Evolutionary conservation across 495 filamentous ascomycete genomes (phyloP).

Genomic region (Penicillium fimorum): DNA sequence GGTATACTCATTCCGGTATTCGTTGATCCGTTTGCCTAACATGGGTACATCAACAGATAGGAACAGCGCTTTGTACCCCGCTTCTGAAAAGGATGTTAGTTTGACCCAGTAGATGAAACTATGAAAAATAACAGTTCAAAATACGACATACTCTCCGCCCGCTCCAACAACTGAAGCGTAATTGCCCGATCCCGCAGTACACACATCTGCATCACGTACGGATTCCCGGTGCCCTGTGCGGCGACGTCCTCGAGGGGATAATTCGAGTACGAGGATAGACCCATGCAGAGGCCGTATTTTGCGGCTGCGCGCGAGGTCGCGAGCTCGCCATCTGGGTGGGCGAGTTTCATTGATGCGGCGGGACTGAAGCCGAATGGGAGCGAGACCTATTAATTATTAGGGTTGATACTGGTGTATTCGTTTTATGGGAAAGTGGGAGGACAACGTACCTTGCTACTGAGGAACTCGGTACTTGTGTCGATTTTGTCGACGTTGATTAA

Average conservation of each 20-base stretch:
- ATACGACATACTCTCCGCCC: constrained; percentile 62
- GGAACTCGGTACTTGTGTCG: constrained; percentile 48
- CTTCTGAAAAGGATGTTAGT: constrained; percentile 44
- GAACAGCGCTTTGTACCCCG: constrained; percentile 89
- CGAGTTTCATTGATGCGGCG: constrained; percentile 82
- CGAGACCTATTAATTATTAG: constrained; percentile 42
- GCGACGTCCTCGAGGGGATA: constrained; percentile 52
- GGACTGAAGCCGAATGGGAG: constrained; percentile 88
- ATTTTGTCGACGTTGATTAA: constrained; percentile 51
- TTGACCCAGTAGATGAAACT: background rate
- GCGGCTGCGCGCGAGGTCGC: constrained; percentile 73
- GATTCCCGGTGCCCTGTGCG: constrained; percentile 37
- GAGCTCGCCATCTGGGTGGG: constrained; percentile 80
- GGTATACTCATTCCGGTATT: constrained; percentile 46
- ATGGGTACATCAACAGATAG: constrained; percentile 94
- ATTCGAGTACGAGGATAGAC: constrained; percentile 54
- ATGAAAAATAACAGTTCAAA: constrained; percentile 11
- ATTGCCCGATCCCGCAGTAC: constrained; percentile 87
- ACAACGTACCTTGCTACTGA: constrained; percentile 34
- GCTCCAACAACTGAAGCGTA: constrained; percentile 78
- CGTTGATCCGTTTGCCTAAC: constrained; percentile 57
- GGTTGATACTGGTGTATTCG: background rate
- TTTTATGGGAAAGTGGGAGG: background rate
- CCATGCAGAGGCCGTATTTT: constrained; percentile 67
- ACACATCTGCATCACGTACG: constrained; percentile 74